Base-by-base conservation (phyloP, 179 eudicot genomes). In the Beta lomatogona region DNA sequence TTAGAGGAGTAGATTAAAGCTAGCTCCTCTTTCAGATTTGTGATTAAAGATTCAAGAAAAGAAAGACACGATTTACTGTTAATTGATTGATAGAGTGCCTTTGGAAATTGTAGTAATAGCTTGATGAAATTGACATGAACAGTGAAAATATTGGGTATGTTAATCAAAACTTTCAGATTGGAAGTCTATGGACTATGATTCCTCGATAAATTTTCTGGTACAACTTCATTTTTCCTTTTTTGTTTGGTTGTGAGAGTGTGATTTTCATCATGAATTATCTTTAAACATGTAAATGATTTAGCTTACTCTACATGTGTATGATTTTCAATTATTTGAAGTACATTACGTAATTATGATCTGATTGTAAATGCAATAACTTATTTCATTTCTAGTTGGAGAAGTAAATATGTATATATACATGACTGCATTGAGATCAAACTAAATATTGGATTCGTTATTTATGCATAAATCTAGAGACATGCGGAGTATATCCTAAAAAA, bases 1-100 rank as follows among this genome's bases (percentile, higher is more conserved):
- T 41, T 54, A n/a, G 54, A 66, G 21, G 8, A 48, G 19, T 52
- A 44, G 4, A 36, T 76, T 76, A 28, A 57, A 7, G 19, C 19
- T 14, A 11, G 59, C 59, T 16, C 46, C 28, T 15, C 45, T 63
- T 77, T 77, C 8, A 46, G 79, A 48, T 77, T 64, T 77, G 79
- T 63, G 41, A 64, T 63, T 77, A 48, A 22, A n/a, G 54, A 50
- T 63, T 22, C 41, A 71, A 61, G 6, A 36, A 16, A 14, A 46
- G 12, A 19, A 48, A n/a, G 4, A 55, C 16, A 55, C 11, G 28
- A 22, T 64, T 8, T 61, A 48, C 31, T 19, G 57, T 44, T 71
- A 71, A 50, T 50, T 71, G 55, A 70, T 45, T 19, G 55, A 70
- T 45, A 44, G 16, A 64, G 6, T 64, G 44, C 16, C 52, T 48